A percentile compares a stretch with the other conserved stretches of the same genome.
These are phyloP conservation scores for Falciphora oryzae DNA, from an alignment of 2,329 filamentous ascomycete genomes.

Conservation along the genomic window DNA sequence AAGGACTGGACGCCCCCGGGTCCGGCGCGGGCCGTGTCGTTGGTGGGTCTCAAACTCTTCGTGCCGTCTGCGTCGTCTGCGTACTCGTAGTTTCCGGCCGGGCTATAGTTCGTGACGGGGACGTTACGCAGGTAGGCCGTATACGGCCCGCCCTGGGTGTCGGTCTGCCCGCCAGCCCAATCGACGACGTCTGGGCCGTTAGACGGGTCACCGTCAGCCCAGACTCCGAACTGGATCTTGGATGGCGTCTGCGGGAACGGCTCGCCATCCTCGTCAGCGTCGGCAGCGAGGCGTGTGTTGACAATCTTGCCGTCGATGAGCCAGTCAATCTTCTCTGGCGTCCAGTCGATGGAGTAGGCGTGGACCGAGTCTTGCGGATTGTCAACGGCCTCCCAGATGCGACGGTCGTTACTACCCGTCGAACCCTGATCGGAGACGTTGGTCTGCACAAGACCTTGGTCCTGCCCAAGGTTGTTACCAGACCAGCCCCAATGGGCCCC, in stretches of 20 bases:
- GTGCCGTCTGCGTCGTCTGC: conserved; percentile 11
- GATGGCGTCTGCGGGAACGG: conserved; percentile 56
- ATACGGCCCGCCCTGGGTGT: conserved; percentile 13
- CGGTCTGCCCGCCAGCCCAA: conserved; percentile 16
- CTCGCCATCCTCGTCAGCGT: conserved; percentile 36
- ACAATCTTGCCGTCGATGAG: conserved; percentile 50
- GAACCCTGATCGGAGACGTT: conserved; percentile 52
- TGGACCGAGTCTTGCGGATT: conserved; percentile 41
- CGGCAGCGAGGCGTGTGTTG: conserved; percentile 42
- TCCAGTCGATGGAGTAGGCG: conserved; percentile 55
- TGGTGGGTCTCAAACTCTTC: conserved; percentile 10
- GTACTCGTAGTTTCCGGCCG: conserved; percentile 13
- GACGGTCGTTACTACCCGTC: conserved; percentile 45
- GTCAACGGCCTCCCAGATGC: conserved; percentile 42
- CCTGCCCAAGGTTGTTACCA: conserved; percentile 17
- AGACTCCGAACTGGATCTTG: conserved; percentile 42
- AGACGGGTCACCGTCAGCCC: conserved; percentile 26
- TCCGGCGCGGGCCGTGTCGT: not conserved
- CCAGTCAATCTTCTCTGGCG: conserved; percentile 43
- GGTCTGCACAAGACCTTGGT: conserved; percentile 32
- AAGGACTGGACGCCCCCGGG: too few relatives aligned
- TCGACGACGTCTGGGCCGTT: conserved; percentile 12
- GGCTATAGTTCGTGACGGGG: conserved; percentile 13
- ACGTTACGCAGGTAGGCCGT: conserved; percentile 14
- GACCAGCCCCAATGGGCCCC: conserved; percentile 47